Evolutionary conservation across 1,284 basidiomycete species (phyloP), one percentile per base, ranked within the genome.

Genomic region (Tilletia horrida): DNA sequence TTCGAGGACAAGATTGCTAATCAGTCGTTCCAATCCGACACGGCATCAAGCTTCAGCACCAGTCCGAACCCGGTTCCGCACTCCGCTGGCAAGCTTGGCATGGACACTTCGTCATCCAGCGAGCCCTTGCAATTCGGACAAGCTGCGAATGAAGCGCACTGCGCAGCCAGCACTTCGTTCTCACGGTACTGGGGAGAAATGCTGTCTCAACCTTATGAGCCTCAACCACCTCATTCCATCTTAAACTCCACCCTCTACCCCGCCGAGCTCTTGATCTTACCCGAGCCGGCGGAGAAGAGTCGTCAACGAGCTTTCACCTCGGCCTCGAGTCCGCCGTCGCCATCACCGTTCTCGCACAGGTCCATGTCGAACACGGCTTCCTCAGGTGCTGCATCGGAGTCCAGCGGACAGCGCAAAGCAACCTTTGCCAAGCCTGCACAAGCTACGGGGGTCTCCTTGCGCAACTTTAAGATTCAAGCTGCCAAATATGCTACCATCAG

Each of bases 401-500:
- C 8, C 25, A 2, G 29, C 40, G 18, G 8, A 16, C 47, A 14
- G 16, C 14, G 42, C 29, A 50, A 50, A 25, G 65, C 77, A 16
- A 48, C 43, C 9, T 79, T 78, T 44, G 62, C 68, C 59, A 50
- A 64, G 29, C 71, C 76, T 8, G 66, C 42, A 11, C 77, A 77
- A 64, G 70, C 71, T 2, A 66, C 73, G n/a, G 74, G 76, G 6
- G 74, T 79, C 61, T 77, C 74, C 59, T 55, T 79, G 65, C 74
- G 79, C 66, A 79, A 78, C 67, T 81, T 80, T 66, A 69, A 69
- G 64, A 74, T 75, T 25, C 76, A 85, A 82, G 79, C 83, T 85
- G 84, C 86, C 76, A 92, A 94, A 75, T 93, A 93, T 78, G 89
- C 91, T 0, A 90, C 91, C 1, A 85, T 96, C 47, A 92, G 91